Evolutionary conservation across 2,329 filamentous ascomycete genomes (phyloP).

Genomic region (Catunica adiposa): DNA sequence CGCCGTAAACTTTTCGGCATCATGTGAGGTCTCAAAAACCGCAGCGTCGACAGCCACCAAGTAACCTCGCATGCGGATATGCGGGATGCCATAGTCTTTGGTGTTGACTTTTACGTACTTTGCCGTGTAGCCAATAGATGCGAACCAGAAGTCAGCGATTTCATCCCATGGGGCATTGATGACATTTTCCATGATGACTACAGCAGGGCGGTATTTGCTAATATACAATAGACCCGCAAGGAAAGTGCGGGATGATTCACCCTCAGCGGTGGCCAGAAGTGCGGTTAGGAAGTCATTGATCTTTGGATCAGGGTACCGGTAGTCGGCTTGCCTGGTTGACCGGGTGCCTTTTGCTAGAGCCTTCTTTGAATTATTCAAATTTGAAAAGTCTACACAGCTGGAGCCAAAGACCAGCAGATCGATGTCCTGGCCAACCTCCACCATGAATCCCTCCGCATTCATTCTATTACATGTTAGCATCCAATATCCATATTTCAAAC

Average conservation of each 20-base stretch:
- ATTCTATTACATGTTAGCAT: constrained; percentile 25
- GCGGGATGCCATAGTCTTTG: constrained; percentile 57
- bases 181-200: constrained; percentile 63
- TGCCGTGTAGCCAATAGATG: constrained; percentile 38
- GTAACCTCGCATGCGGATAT: constrained; percentile 47
- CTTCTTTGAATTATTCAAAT: constrained; percentile 39
- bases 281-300: constrained; percentile 31
- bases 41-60: constrained; percentile 35
- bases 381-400: constrained; percentile 60
- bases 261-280: constrained; percentile 34
- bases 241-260: constrained; percentile 52
- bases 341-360: constrained; percentile 22
- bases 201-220: constrained; percentile 35
- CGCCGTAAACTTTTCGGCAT: constrained; percentile 18
- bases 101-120: constrained; percentile 39
- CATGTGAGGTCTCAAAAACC: constrained; percentile 19
- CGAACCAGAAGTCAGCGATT: constrained; percentile 27
- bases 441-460: constrained; percentile 48
- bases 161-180: constrained; percentile 39
- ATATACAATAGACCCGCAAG: constrained; percentile 42
- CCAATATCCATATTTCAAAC: background rate
- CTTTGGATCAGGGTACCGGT: background rate
- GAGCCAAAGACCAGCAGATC: constrained; percentile 58
- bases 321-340: constrained; percentile 29
- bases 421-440: constrained; percentile 36